Conservation (phyloP, 106 monocot species). For the Apostasia ramifera region DNA sequence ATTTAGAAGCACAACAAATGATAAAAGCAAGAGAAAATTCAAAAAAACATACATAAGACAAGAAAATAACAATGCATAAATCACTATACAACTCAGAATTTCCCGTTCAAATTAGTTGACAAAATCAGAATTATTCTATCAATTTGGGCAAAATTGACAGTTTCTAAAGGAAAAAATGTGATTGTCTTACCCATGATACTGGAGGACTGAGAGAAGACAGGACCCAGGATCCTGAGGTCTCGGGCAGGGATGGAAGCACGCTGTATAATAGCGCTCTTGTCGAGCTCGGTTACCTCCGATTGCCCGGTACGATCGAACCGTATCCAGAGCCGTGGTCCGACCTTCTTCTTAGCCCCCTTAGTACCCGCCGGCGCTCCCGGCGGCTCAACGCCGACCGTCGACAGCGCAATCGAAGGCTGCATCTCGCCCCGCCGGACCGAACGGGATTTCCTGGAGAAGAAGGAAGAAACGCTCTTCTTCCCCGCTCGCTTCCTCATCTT, state of each 20-base stretch:
- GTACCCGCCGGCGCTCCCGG: slow-evolving; percentile 5
- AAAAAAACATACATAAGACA: too few species aligned
- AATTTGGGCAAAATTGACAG: too few species aligned
- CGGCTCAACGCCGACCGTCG: background rate
- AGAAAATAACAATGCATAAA: too few species aligned
- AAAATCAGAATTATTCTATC: too few species aligned
- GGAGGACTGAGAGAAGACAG: slow-evolving; percentile 81
- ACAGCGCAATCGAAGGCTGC: background rate
- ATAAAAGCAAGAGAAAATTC: too few species aligned
- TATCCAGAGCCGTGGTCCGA: slow-evolving; percentile 71
- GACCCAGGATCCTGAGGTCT: slow-evolving; percentile 83
- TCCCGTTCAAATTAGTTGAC: too few species aligned
- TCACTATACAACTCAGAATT: too few species aligned
- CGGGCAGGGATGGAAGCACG: slow-evolving; percentile 55
- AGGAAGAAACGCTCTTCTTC: slow-evolving; percentile 5
- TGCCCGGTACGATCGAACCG: slow-evolving; percentile 47
- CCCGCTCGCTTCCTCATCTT: background rate
- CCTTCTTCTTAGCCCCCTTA: slow-evolving; percentile 43
- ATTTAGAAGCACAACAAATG: too few species aligned
- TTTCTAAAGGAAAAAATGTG: too few species aligned
- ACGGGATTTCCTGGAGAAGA: slow-evolving; percentile 7
- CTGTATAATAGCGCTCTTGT: slow-evolving; percentile 65
- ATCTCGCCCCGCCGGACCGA: background rate
- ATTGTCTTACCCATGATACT: slow-evolving; percentile 54
- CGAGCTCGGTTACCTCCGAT: slow-evolving; percentile 60